Conservation (phyloP, 2,329 filamentous ascomycete species). For the Apiospora rasikravindrae region DNA sequence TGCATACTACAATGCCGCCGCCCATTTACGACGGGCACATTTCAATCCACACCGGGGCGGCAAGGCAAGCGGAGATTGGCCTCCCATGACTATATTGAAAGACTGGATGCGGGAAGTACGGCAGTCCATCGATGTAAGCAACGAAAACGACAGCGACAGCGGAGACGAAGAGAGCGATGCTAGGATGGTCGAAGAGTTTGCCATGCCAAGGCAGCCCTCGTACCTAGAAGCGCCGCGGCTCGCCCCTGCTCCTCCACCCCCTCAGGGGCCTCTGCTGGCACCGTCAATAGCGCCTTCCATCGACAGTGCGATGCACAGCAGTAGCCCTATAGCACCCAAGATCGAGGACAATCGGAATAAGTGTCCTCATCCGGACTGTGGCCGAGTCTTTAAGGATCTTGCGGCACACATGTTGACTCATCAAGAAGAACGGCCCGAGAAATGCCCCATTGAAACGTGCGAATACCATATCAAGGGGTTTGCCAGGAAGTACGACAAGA, state of each 20-base stretch:
- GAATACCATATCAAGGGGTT: slow-evolving; percentile 94
- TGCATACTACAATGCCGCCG: slow-evolving; percentile 64
- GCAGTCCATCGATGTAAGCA: slow-evolving; percentile 49
- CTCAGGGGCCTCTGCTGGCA: slow-evolving; percentile 37
- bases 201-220: slow-evolving; percentile 36
- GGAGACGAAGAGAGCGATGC: slow-evolving; percentile 57
- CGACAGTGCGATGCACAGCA: slow-evolving; percentile 40
- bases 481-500: slow-evolving; percentile 95
- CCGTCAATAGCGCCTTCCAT: slow-evolving; percentile 39
- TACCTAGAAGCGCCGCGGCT: slow-evolving; percentile 40
- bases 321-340: slow-evolving; percentile 38
- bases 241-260: slow-evolving; percentile 37
- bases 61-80: slow-evolving; percentile 64
- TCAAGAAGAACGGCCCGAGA: slow-evolving; percentile 87
- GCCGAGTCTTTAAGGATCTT: slow-evolving; percentile 85
- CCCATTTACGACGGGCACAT: slow-evolving; percentile 62
- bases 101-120: slow-evolving; percentile 67
- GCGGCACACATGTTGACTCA: slow-evolving; percentile 96
- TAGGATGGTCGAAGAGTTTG: slow-evolving; percentile 56
- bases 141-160: slow-evolving; percentile 54
- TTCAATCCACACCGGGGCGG: slow-evolving; percentile 61
- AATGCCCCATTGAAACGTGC: slow-evolving; percentile 90
- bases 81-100: slow-evolving; percentile 61
- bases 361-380: slow-evolving; percentile 84
- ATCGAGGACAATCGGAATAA: slow-evolving; percentile 48